phyloP scores from a whole-genome alignment of 345 rosid species.

The Cochlearia excelsa region DNA sequence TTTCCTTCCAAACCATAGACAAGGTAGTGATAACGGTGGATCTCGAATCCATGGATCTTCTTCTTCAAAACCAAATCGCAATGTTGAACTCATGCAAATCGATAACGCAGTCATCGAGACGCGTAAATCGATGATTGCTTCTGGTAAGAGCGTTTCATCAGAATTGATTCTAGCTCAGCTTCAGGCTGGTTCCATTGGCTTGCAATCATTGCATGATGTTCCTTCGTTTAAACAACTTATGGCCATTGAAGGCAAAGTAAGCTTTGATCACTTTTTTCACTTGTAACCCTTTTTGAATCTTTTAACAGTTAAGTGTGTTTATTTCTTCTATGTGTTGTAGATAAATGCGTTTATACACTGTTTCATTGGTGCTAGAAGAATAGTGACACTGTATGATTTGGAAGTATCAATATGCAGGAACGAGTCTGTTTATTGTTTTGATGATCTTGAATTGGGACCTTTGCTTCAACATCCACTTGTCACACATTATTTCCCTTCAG shows the following conservation, averaged over 20 bases:
- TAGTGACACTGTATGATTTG: constrained; percentile 75
- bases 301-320: neutral
- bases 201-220: constrained; percentile 60
- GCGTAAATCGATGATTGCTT: constrained; percentile 40
- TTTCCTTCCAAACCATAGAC: constrained; percentile 31
- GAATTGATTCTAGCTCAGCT: constrained; percentile 42
- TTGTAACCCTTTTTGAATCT: neutral
- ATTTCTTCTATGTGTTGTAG: constrained; percentile 36
- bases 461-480: constrained; percentile 63
- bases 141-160: constrained; percentile 58
- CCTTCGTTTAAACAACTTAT: constrained; percentile 63
- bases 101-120: constrained; percentile 49
- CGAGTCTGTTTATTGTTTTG: constrained; percentile 63
- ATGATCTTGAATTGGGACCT: constrained; percentile 75
- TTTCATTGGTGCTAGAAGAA: constrained; percentile 61
- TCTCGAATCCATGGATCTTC: constrained; percentile 20
- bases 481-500: constrained; percentile 57
- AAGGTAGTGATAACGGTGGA: constrained; percentile 16
- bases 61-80: constrained; percentile 21
- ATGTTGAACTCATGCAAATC: constrained; percentile 31
- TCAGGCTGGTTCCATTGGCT: constrained; percentile 55
- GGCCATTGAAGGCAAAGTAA: constrained; percentile 67
- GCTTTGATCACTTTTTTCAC: neutral
- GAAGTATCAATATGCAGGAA: constrained; percentile 62
- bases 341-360: constrained; percentile 87